Evolutionary conservation across 129 eudicot genomes (phyloP).

Genomic region (Lonicera japonica): DNA sequence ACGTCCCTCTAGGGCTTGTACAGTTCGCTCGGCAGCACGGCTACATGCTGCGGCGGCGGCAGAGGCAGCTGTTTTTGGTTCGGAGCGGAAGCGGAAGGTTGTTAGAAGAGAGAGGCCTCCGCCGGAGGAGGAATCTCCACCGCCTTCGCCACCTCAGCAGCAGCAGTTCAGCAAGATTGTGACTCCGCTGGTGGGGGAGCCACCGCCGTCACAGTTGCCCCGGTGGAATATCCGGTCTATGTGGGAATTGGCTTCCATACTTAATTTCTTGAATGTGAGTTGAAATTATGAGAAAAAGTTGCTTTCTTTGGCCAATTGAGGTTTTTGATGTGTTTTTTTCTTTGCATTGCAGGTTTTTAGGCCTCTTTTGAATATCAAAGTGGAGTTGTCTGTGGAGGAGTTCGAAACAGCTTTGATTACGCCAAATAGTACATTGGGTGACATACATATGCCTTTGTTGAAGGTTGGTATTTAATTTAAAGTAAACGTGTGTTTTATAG

Average conservation of each 20-base stretch:
- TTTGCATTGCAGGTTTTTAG: constrained; percentile 74
- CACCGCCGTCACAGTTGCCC: constrained; percentile 64
- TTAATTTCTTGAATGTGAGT: constrained; percentile 83
- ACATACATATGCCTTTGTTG: constrained; percentile 82
- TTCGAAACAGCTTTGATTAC: constrained; percentile 78
- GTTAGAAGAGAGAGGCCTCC: constrained; percentile 30
- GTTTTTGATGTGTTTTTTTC: constrained; percentile 17
- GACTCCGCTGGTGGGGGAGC: constrained; percentile 62
- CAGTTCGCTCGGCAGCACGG: constrained; percentile 61
- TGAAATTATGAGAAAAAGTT: constrained; percentile 7
- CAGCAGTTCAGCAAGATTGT: constrained; percentile 46
- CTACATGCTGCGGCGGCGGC: constrained; percentile 65
- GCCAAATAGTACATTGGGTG: constrained; percentile 81
- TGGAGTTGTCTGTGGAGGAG: constrained; percentile 84
- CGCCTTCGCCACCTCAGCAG: constrained; percentile 37
- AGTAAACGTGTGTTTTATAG: not conserved
- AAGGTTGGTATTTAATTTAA: constrained; percentile 48
- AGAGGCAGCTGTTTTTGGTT: constrained; percentile 50
- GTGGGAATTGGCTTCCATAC: constrained; percentile 90
- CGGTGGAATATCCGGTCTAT: constrained; percentile 86
- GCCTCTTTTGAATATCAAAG: constrained; percentile 78
- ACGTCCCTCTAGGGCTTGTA: constrained; percentile 94
- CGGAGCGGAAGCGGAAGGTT: constrained; percentile 26
- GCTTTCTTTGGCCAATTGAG: constrained; percentile 11
- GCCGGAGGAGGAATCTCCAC: constrained; percentile 23